phyloP scores from a whole-genome alignment of 116 monocot species.

The Iris pallida region DNA sequence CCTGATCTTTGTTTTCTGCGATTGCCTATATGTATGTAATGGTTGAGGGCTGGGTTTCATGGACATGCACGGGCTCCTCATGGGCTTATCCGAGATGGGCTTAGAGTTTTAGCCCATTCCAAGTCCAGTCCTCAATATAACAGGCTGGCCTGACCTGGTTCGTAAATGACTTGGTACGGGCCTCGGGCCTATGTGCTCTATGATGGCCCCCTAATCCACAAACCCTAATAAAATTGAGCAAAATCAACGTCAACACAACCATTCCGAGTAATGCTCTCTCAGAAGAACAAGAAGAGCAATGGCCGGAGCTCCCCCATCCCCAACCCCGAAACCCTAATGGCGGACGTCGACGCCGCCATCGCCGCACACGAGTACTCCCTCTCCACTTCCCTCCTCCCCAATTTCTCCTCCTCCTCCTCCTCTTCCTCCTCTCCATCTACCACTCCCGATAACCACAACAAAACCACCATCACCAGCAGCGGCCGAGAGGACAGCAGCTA shows the following conservation, averaged over 20 bases:
- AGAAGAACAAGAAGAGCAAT: neutral
- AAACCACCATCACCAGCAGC: neutral
- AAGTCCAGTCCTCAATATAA: too few species aligned
- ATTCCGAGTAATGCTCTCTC: neutral
- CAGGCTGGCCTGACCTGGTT: too few species aligned
- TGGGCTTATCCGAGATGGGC: too few species aligned
- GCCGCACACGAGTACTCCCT: constrained; percentile 53
- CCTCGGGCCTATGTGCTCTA: too few species aligned
- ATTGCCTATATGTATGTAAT: too few species aligned
- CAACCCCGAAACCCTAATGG: constrained; percentile 49
- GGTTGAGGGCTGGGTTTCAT: too few species aligned
- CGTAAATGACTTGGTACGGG: too few species aligned
- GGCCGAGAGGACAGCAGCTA: neutral
- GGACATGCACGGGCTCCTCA: too few species aligned
- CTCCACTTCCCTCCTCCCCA: constrained; percentile 30
- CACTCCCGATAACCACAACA: neutral
- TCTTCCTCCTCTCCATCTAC: neutral
- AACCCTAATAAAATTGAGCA: too few species aligned
- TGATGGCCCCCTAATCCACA: too few species aligned
- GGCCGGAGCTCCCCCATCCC: constrained; percentile 16
- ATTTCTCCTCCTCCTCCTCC: constrained; percentile 15
- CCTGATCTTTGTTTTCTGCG: too few species aligned
- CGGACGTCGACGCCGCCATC: constrained; percentile 73
- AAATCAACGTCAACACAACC: neutral
- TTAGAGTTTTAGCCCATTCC: too few species aligned